Conservation (phyloP, 106 monocot genomes). For the Gastrodia elata region DNA sequence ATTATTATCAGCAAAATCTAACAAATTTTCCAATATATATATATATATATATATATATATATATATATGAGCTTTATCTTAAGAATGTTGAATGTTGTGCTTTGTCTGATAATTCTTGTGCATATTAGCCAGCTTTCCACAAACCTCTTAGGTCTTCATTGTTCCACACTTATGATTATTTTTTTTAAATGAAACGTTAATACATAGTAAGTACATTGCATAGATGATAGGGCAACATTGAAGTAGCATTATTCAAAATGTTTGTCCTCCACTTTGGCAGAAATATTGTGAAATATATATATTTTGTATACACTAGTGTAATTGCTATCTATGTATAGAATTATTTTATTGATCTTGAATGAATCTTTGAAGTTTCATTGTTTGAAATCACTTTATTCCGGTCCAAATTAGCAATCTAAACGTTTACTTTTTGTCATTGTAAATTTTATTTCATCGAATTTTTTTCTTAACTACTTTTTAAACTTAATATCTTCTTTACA, state of each 20-base stretch:
- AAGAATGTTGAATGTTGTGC: not conserved
- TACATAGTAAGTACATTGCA: not conserved
- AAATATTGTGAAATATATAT: not conserved
- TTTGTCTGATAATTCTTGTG: not conserved
- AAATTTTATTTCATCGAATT: not conserved
- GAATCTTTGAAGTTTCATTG: not conserved
- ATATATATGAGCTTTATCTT: not conserved
- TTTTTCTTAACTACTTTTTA: not conserved
- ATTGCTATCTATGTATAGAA: not conserved
- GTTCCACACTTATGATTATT: not conserved
- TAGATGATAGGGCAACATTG: not conserved
- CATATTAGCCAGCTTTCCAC: not conserved
- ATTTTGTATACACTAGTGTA: not conserved
- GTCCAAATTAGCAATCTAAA: no score
- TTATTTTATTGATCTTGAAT: not conserved
- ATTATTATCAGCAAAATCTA: not conserved
- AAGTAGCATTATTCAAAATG: not conserved
- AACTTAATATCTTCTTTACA: slow-evolving; percentile 4
- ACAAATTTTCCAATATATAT: not conserved
- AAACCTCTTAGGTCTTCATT: not conserved
- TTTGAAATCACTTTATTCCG: not conserved
- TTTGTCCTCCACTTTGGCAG: not conserved
- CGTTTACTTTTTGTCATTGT: not conserved
- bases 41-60: slow-evolving; percentile 4
- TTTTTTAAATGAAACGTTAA: not conserved